A percentile compares a stretch with the other conserved stretches of the same genome.
Conservation (phyloP, 2,329 filamentous ascomycete species). For the Sporothrix curviconia region DNA sequence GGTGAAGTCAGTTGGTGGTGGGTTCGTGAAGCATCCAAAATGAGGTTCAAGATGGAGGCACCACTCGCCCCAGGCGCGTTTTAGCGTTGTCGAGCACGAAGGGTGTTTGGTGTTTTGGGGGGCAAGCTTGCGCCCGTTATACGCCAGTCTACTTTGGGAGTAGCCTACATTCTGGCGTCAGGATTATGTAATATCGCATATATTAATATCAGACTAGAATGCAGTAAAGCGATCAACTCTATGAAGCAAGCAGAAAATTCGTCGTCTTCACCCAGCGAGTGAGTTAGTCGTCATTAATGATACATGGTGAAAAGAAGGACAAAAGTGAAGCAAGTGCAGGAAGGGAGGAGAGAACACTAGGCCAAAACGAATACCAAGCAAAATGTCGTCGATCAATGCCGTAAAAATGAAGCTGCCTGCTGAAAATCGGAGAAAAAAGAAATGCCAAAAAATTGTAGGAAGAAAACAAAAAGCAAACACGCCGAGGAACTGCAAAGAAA, state of each 20-base stretch:
- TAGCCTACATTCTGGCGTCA: not conserved
- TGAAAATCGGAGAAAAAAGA: not conserved
- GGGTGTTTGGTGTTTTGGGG: constrained; percentile 8
- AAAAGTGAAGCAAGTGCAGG: no score
- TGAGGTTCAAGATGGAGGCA: constrained; percentile 6
- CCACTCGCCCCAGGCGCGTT: constrained; percentile 8
- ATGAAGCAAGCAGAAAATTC: no score
- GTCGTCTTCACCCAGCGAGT: not conserved
- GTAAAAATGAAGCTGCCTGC: not conserved
- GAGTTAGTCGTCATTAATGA: not conserved
- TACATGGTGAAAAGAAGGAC: not conserved
- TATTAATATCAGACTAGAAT: not conserved
- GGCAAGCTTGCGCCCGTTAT: constrained; percentile 1
- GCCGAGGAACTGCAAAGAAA: not conserved
- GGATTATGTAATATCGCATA: not conserved
- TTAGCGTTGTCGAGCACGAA: constrained; percentile 10
- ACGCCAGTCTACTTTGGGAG: not conserved
- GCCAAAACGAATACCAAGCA: not conserved
- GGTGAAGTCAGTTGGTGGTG: not conserved
- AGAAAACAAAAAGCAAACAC: not conserved
- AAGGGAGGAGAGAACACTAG: not conserved
- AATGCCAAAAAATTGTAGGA: not conserved
- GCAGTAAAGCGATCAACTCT: not conserved
- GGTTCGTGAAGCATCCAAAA: not conserved
- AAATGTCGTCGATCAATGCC: not conserved